Evolutionary conservation across 1,284 basidiomycete species (phyloP).

Genomic region (Cryptococcus floricola): DNA sequence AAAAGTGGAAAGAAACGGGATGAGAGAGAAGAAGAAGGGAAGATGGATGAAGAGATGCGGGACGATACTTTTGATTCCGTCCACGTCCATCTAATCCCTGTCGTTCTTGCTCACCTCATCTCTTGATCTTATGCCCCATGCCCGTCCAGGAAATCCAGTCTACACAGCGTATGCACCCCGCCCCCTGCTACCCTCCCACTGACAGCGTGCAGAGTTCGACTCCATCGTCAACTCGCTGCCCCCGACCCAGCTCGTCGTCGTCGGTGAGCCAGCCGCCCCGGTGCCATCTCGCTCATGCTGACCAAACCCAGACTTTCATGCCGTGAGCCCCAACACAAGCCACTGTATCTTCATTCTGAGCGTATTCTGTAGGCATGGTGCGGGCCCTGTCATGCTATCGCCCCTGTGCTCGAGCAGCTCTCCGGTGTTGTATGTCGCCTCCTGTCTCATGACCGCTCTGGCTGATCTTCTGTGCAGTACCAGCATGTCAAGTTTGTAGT

Average conservation of each 20-base stretch:
- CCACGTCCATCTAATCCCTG: not conserved
- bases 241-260: slow-evolving; percentile 36
- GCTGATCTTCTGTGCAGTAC: slow-evolving; percentile 17
- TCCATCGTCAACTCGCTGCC: slow-evolving; percentile 30
- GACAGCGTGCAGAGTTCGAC: slow-evolving; percentile 33
- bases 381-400: slow-evolving; percentile 47
- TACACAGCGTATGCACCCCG: too few species aligned
- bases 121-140: too few species aligned
- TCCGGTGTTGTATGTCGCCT: slow-evolving; percentile 28
- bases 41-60: slow-evolving; percentile 5
- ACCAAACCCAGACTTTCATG: slow-evolving; percentile 37
- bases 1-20: slow-evolving; percentile 2
- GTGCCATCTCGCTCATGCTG: not conserved
- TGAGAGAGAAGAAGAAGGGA: slow-evolving; percentile 1
- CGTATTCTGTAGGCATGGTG: slow-evolving; percentile 32
- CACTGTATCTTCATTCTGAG: not conserved
- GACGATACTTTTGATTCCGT: slow-evolving; percentile 1
- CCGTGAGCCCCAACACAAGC: slow-evolving; percentile 19
- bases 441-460: not conserved
- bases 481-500: slow-evolving; percentile 44
- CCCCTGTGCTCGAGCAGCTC: slow-evolving; percentile 42
- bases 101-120: not conserved
- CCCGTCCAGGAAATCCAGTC: too few species aligned
- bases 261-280: slow-evolving; percentile 12
- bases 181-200: too few species aligned